Evolutionary conservation across 257 asterid genomes (phyloP).

Genomic region (Rhazya stricta): DNA sequence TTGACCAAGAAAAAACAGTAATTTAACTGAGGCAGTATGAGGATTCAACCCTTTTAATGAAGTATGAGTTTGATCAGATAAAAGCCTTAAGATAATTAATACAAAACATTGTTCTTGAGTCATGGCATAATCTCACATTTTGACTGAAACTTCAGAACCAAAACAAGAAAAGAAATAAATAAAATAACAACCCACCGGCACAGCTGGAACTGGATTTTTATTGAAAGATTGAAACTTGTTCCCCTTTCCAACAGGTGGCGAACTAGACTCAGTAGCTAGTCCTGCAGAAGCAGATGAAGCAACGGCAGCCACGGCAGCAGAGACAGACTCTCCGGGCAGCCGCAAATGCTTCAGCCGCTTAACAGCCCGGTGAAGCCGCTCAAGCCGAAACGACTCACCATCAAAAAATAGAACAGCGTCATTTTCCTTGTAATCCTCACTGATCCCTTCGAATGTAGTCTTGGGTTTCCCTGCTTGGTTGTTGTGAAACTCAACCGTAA

Average conservation of each 20-base stretch:
- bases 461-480: conserved; percentile 85
- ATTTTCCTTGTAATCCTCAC: conserved; percentile 88
- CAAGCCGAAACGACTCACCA: conserved; percentile 77
- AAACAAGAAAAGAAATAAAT: not conserved
- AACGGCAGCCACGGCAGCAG: conserved; percentile 31
- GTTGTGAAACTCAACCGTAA: conserved; percentile 82
- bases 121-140: not conserved
- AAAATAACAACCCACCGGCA: conserved; percentile 44
- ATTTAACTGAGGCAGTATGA: not conserved
- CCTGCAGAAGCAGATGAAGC: conserved; percentile 21
- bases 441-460: conserved; percentile 80
- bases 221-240: conserved; percentile 46
- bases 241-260: conserved; percentile 63
- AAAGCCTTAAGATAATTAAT: too few species aligned
- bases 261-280: conserved; percentile 26
- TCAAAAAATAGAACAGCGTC: conserved; percentile 93
- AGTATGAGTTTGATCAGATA: not conserved
- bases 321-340: conserved; percentile 62
- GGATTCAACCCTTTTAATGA: not conserved
- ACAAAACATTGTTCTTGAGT: not conserved
- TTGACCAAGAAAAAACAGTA: not conserved
- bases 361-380: conserved; percentile 84
- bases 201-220: conserved; percentile 45
- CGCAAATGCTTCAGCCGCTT: conserved; percentile 84
- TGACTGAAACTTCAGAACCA: not conserved